Evolutionary conservation across 176 grass and related monocot genomes (phyloP).

Genomic region (Lolium perenne): DNA sequence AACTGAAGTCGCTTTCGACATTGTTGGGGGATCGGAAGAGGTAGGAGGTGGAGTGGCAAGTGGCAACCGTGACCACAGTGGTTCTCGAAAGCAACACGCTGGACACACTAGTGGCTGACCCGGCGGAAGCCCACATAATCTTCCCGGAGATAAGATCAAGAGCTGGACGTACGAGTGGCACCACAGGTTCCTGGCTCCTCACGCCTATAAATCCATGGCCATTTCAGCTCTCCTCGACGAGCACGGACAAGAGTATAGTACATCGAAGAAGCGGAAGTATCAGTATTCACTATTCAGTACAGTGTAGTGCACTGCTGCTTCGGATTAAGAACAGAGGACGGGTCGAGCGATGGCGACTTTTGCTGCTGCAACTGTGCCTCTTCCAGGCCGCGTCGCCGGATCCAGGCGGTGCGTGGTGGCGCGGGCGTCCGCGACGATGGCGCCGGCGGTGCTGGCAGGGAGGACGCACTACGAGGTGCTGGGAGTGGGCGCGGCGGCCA

Average conservation of each 20-base stretch:
- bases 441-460: neutral
- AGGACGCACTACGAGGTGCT: conserved; percentile 75
- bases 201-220: conserved; percentile 19
- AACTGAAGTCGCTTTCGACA: no score
- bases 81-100: no score
- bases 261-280: no score
- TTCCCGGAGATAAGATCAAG: conserved; percentile 41
- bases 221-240: neutral
- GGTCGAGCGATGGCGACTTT: conserved; percentile 32
- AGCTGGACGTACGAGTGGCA: neutral
- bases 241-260: neutral
- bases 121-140: conserved; percentile 3
- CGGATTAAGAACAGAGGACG: neutral
- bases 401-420: neutral
- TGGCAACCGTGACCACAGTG: no score
- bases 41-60: no score
- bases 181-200: neutral
- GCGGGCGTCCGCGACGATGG: neutral
- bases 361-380: neutral
- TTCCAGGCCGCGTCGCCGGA: neutral
- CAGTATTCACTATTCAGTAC: no score
- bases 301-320: neutral
- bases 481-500: conserved; percentile 49
- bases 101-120: conserved; percentile 2
- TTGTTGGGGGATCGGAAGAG: no score